phyloP scores from a whole-genome alignment of 805 yeast genomes.

The Kuraishia capsulata region DNA sequence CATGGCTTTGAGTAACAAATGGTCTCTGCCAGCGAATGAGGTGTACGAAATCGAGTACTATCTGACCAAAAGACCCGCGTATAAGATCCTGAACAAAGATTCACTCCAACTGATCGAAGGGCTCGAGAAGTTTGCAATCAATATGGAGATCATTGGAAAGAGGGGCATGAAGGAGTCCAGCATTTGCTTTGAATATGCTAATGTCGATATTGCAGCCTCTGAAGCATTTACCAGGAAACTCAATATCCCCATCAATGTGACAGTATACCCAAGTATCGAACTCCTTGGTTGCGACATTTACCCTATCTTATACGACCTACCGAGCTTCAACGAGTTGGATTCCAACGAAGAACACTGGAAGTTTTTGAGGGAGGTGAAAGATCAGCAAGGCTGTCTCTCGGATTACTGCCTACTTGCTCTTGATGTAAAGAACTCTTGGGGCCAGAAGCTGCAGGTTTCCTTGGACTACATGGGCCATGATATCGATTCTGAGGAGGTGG shows the following conservation, averaged over 20 bases:
- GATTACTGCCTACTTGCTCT: constrained; percentile 58
- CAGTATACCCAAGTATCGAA: constrained; percentile 68
- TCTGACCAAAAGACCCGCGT: constrained; percentile 47
- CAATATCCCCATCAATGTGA: constrained; percentile 57
- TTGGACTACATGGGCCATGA: constrained; percentile 11
- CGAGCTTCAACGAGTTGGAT: constrained; percentile 15
- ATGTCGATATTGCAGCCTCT: constrained; percentile 15
- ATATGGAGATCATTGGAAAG: constrained; percentile 59
- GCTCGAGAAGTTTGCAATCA: constrained; percentile 29
- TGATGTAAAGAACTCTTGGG: constrained; percentile 81
- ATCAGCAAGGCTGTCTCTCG: constrained; percentile 24
- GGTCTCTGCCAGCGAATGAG: constrained; percentile 47
- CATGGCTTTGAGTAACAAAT: constrained; percentile 36
- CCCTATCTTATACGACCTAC: constrained; percentile 32
- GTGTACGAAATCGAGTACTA: constrained; percentile 69
- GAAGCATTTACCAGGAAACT: constrained; percentile 40
- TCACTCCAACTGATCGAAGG: constrained; percentile 32
- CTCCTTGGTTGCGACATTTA: constrained; percentile 68
- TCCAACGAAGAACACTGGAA: constrained; percentile 18
- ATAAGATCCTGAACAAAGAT: constrained; percentile 40
- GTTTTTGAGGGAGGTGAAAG: constrained; percentile 21
- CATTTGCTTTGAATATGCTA: constrained; percentile 57
- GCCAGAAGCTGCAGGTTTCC: constrained; percentile 33
- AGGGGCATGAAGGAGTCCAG: constrained; percentile 62
- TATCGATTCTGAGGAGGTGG: constrained; percentile 1